Evolutionary conservation across 441 rosid species (phyloP), one percentile per base, ranked within the genome.

Genomic region (Flueggea neowawraea): DNA sequence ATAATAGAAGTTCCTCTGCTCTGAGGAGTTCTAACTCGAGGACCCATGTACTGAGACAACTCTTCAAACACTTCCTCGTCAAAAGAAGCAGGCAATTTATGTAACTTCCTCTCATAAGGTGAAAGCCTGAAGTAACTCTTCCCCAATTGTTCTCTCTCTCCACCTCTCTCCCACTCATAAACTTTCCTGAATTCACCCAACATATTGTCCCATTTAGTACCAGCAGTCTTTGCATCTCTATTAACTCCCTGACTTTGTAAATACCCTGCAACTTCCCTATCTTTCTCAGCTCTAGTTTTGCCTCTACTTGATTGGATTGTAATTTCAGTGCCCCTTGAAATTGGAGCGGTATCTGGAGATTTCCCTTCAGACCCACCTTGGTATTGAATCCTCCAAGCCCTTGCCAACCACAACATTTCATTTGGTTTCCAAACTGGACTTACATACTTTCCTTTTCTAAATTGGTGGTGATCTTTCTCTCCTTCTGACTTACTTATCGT

Each of bases 131-230:
- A 94, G 65, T 94, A 94, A 78, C 96, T 94, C 81, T 88, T 93
- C 10, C 96, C 96, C 7, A 78, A 67, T 31, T 76, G 88, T 22
- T 89, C 94, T 57, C 82, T 75, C 49, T 86, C 95, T 7, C 83
- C 85, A 0, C 92, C 88, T 72, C 84, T 84, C 62, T 94, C 99
- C 99, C 99, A 94, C 49, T 94, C 99, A 63, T 81, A 80, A 2
- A 94, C 99, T 66, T 91, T 94, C 67, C 97, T 80, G 41, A 91
- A 94, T 74, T 94, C 99, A 13, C 99, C 99, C 60, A 94, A 76
- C 99, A 94, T 94, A 70, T 94, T 94, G 71, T 94, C 98, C 98
- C 98, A 94, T 64, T 94, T 94, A 11, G 98, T 94, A 31, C 96
- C 96, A n/a, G 98, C 95, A 10, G 95, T 94, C 71, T 94, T 94